Evolutionary conservation across 2,329 filamentous ascomycete species (phyloP).

Genomic region (Pseudonectria buxi): DNA sequence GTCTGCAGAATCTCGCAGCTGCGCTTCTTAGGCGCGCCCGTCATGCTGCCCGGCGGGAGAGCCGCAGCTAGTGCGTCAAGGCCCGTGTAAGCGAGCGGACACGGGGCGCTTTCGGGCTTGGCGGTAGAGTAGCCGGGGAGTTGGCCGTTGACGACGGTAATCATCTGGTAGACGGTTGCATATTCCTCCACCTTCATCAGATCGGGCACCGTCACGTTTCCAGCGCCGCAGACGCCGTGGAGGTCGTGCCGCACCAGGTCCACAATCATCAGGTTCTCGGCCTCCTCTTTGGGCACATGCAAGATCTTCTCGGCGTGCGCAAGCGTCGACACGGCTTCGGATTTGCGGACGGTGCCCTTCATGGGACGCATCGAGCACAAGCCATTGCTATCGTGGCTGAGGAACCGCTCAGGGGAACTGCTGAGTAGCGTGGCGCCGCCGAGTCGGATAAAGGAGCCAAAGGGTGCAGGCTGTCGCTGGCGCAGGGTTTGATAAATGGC

Average conservation of each 20-base stretch:
- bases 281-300: conserved; percentile 78
- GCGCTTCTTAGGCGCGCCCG: conserved; percentile 88
- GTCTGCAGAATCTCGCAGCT: conserved; percentile 74
- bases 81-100: conserved; percentile 42
- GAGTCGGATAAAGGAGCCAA: conserved; percentile 74
- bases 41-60: conserved; percentile 91
- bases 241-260: conserved; percentile 93
- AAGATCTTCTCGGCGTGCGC: conserved; percentile 66
- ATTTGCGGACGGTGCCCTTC: conserved; percentile 92
- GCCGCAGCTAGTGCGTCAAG: conserved; percentile 70
- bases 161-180: conserved; percentile 84
- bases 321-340: conserved; percentile 56
- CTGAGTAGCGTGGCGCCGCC: conserved; percentile 65
- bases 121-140: conserved; percentile 31
- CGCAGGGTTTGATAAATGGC: conserved; percentile 65
- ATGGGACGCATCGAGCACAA: conserved; percentile 80
- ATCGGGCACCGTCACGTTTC: conserved; percentile 66
- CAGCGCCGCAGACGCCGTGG: conserved; percentile 72
- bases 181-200: conserved; percentile 87
- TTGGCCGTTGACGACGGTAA: conserved; percentile 74
- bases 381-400: conserved; percentile 49
- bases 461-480: conserved; percentile 69
- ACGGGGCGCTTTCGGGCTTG: conserved; percentile 7
- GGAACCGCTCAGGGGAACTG: conserved; percentile 84
- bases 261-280: conserved; percentile 97